Base-by-base conservation (phyloP, 192 early-diverging fungal species). In the Entomortierella parvispora region DNA sequence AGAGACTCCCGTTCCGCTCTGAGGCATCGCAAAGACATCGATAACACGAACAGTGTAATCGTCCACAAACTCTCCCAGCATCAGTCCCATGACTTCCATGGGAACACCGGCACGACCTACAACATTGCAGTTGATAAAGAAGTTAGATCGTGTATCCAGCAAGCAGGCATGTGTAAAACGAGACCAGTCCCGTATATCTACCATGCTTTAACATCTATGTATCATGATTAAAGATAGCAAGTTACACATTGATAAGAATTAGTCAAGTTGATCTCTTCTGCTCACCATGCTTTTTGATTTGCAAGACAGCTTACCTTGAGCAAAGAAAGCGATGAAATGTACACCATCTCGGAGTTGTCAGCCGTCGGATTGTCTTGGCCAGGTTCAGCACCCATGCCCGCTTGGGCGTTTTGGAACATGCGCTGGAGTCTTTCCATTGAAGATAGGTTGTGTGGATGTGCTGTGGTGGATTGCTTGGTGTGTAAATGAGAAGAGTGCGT, bases 1-100 rank as follows among this genome's bases (percentile, higher is more conserved):
- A 15, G 96, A 98, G 10, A 99, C 98, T 29, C 96, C 95, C 6
- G 98, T 99, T 58, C 98, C 98, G 71, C 93, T 94, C 82, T 99
- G 98, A 32, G 98, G 98, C 98, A 99, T 99, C n/a, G 98, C 98
- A 92, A 99, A 99, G 51, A 99, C 98, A 75, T 99, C 98, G 49
- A 97, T 96, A 18, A 99, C 98, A 4, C 94, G 92, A 2, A 99
- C 97, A 2, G 98, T 99, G 80, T 99, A 99, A 69, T 99, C 98
- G 75, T 99, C 98, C 5, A 99, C 91, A 86, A 99, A 99, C 80
- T 99, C 95, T 22, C 98, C 98, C 65, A 99, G 85, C 98, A 99
- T 99, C 48, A 99, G 85, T 8, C 98, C 98, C 98, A 99, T 99
- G 66, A 99, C 98, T 81, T 99, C 96, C 96, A 99, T 99, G 14